phyloP scores from a whole-genome alignment of 202 grass and related monocot species.

The Miscanthus sacchariflorus region DNA sequence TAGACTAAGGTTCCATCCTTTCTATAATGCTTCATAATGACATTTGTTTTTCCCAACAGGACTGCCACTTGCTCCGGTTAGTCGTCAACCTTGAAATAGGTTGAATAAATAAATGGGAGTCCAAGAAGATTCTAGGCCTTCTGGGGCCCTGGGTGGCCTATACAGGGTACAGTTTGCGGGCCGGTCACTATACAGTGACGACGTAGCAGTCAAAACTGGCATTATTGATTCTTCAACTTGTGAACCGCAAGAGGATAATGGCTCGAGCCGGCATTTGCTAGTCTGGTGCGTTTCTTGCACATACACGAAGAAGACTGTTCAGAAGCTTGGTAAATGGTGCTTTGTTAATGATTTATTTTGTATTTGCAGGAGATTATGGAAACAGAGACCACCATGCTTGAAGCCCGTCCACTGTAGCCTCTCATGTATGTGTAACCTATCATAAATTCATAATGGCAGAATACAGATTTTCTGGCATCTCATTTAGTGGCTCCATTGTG shows the following conservation, averaged over 20 bases:
- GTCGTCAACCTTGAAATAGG: constrained; percentile 15
- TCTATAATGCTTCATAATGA: not conserved
- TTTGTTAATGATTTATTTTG: constrained; percentile 29
- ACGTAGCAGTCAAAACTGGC: constrained; percentile 40
- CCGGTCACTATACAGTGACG: constrained; percentile 51
- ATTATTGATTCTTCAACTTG: constrained; percentile 43
- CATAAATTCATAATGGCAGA: not conserved
- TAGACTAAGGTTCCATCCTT: not conserved
- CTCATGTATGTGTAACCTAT: constrained; percentile 61
- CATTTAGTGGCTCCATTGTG: constrained; percentile 12
- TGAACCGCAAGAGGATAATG: constrained; percentile 36
- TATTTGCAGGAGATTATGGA: constrained; percentile 71
- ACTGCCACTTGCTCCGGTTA: constrained; percentile 17
- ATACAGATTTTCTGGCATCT: not conserved
- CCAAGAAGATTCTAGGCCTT: constrained; percentile 45
- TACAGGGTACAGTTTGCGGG: constrained; percentile 58
- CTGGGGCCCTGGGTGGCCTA: constrained; percentile 61
- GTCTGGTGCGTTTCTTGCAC: constrained; percentile 50
- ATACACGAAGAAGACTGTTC: not conserved
- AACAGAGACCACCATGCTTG: constrained; percentile 81
- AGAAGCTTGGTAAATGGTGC: not conserved
- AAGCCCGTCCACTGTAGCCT: constrained; percentile 83
- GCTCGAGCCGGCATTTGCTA: constrained; percentile 58
- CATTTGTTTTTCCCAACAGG: constrained; percentile 18
- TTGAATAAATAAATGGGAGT: constrained; percentile 68